Base-by-base conservation (phyloP, 1,284 basidiomycete species). In the Irpex sp. region DNA sequence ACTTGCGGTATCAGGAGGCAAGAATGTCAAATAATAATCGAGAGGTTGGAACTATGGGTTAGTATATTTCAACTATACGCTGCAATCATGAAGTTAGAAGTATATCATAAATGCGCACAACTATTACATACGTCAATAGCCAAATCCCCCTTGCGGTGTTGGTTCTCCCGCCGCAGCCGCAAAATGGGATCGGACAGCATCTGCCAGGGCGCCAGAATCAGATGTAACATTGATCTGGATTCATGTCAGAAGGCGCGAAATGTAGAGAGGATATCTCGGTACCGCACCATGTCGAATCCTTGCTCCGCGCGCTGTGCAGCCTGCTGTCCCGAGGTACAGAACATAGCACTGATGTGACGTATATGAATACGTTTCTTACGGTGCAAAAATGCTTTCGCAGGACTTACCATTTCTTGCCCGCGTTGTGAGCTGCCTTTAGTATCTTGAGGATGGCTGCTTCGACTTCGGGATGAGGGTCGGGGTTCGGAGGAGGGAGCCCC, bases 361-460 rank as follows among this genome's bases (percentile, higher is more conserved):
- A 55, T 55, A 17, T 13, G 8, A 19, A 26, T 13, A 19, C 21
- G 7, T 3, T 8, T 17, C 17, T 47, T 21, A 49, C 62, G 57
- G 35, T n/a, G 31, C 31, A 36, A 13, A 19, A 19, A 49, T 35
- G 43, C 3, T 39, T 43, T 11, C 39, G 31, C 13, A 15, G 19
- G 13, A 70, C 77, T 59, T 63, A 89, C 89, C 85, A 87, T 76
- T 88, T 90, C 78, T 90, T 92, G 26, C 83, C 81, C 5, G 82
- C 80, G 19, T 69, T 72, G 63, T 91, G 85, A 0, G 85, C 77
- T 1, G 75, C 81, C 47, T 78, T 71, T 35, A 86, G 75, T 43
- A 90, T 84, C 19, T 76, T 75, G 63, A 88, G 83, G 51, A 92
- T 89, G 4, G 84, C 75, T 56, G 79, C 76, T 69, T 91, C 87